phyloP scores from a whole-genome alignment of 1,139 yeast genomes.

The Geotrichum phurueaensis region DNA sequence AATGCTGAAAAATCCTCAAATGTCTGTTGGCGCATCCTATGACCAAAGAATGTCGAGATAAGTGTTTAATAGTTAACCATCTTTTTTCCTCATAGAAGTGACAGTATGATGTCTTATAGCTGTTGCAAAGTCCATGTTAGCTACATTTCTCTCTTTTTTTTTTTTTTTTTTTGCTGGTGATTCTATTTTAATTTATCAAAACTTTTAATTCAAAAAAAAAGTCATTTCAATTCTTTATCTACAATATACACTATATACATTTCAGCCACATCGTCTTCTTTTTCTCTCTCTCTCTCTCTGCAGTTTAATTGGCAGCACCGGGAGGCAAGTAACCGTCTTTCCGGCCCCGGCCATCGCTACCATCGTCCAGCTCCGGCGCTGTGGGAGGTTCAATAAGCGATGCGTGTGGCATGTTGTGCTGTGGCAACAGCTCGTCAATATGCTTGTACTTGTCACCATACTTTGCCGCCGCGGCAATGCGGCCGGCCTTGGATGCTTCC shows the following conservation, averaged over 20 bases:
- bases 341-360: not conserved
- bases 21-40: too few species aligned
- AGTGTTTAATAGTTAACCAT: too few species aligned
- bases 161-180: too few species aligned
- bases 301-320: not conserved
- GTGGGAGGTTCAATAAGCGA: slow-evolving; percentile 25
- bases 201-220: too few species aligned
- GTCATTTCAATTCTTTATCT: not conserved
- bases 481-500: slow-evolving; percentile 13
- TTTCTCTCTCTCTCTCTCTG: not conserved
- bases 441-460: slow-evolving; percentile 23
- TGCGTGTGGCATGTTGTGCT: slow-evolving; percentile 28
- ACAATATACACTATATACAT: not conserved
- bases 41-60: too few species aligned
- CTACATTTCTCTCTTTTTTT: too few species aligned
- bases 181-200: not conserved
- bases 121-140: too few species aligned
- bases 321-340: not conserved
- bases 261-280: not conserved
- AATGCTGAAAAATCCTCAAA: too few species aligned
- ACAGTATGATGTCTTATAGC: too few species aligned
- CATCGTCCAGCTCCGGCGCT: slow-evolving; percentile 11
- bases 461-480: slow-evolving; percentile 12
- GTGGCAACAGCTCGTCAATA: slow-evolving; percentile 26
- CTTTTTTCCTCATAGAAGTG: too few species aligned